Evolutionary conservation across 306 rosid species (phyloP), one percentile per base, ranked within the genome.

Genomic region (Ochetophila trinervis): DNA sequence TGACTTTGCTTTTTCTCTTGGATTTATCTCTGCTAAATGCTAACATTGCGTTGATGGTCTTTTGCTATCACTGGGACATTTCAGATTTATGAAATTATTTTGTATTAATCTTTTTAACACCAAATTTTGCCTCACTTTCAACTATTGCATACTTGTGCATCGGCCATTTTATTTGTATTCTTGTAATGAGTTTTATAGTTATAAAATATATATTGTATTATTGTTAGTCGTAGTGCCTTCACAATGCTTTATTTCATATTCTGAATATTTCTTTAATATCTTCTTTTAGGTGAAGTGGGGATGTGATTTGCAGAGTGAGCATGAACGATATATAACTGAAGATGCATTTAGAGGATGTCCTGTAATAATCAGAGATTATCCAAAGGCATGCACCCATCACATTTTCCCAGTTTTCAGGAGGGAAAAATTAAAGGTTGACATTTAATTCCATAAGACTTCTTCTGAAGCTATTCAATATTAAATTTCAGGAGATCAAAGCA

Each of bases 261-360:
- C 60, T 47, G 52, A 67, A 60, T 68, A 11, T 65, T 14, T 72
- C 48, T 66, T 57, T 42, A 60, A 12, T 57, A 24, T 37, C 67
- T 60, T 4, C 60, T 66, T 36, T 13, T 65, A 93, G 98, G 95
- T 93, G 71, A 82, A 85, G 80, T 93, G 98, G 96, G 98, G 98
- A 11, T 87, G 88, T 78, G 98, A 93, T 83, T 81, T 93, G 73
- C 98, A 93, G 79, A 93, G 98, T 62, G 98, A 93, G 79, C 98
- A 93, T 18, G 98, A 93, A 67, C 95, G 98, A 9, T 89, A 75
- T 78, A 76, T 93, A 77, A 93, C 98, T 23, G 98, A 93, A 82
- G 89, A 77, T 82, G 95, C 89, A 68, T 93, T 84, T 67, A 76
- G 74, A 51, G 98, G 96, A 74, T 74, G 87, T 81, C 98, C 98